Conservation (phyloP, 148 eudicot species). For the Vaccinium darrowii region DNA sequence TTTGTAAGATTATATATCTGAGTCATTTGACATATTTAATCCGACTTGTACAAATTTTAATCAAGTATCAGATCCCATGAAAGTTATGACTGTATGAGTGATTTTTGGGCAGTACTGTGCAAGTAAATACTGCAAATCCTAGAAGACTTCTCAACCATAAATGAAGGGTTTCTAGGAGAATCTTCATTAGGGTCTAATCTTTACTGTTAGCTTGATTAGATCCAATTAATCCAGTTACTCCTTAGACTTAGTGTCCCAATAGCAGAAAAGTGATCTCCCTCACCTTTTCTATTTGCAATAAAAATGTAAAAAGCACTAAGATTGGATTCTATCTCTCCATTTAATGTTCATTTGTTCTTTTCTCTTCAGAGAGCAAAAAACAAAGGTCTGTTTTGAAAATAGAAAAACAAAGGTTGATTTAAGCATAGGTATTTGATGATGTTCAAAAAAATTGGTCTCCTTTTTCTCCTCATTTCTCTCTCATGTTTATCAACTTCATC, state of each 20-base stretch:
- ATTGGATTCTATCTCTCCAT: background rate
- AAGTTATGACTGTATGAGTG: no score
- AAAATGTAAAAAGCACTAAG: no score
- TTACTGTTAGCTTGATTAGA: background rate
- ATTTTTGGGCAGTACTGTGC: background rate
- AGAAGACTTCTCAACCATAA: no score
- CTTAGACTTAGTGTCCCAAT: background rate
- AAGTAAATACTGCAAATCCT: background rate
- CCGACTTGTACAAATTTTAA: no score
- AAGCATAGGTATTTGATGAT: background rate
- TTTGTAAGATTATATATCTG: no score
- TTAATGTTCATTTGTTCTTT: background rate
- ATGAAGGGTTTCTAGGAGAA: background rate
- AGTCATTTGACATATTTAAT: no score
- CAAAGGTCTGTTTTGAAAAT: no score
- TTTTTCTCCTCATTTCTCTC: background rate
- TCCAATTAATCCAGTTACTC: background rate
- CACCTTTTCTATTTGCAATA: background rate
- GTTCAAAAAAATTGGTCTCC: background rate
- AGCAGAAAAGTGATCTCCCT: background rate
- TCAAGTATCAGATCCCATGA: no score
- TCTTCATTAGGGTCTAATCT: background rate
- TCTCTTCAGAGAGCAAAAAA: background rate
- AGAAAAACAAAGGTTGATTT: background rate
- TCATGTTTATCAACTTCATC: background rate